Conservation (phyloP, 345 rosid species). For the Lumnitzera racemosa region DNA sequence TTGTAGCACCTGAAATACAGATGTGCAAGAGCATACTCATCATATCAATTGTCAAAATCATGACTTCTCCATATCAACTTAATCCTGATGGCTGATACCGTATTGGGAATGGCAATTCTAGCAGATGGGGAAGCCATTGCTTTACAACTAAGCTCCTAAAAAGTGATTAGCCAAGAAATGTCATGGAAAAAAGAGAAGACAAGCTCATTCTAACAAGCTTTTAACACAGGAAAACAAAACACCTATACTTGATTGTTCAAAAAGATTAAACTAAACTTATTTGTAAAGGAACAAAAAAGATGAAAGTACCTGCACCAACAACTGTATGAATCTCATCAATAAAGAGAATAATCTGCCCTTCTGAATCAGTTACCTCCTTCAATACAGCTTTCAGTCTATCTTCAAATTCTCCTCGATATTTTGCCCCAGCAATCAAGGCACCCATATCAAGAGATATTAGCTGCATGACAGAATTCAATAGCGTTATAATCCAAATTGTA, state of each 20-base stretch:
- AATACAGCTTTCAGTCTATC: slow-evolving; percentile 98
- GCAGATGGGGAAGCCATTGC: too few relatives aligned
- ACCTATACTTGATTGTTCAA: too few relatives aligned
- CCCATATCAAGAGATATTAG: slow-evolving; percentile 99
- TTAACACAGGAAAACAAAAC: too few relatives aligned
- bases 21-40: not conserved
- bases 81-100: too few relatives aligned
- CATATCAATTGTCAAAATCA: not conserved
- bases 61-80: too few relatives aligned
- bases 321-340: slow-evolving; percentile 99
- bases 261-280: not conserved
- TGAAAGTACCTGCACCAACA: slow-evolving; percentile 84
- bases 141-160: too few relatives aligned
- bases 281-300: not conserved
- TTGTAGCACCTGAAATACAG: slow-evolving; percentile 80
- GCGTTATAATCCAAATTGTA: too few relatives aligned
- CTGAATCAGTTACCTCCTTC: slow-evolving; percentile 91
- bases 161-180: too few relatives aligned
- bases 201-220: too few relatives aligned
- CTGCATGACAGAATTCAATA: slow-evolving; percentile 26
- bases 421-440: slow-evolving; percentile 96
- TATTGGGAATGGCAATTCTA: too few relatives aligned
- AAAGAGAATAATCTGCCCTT: slow-evolving; percentile 84
- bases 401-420: slow-evolving; percentile 96
- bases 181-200: too few relatives aligned